phyloP scores from a whole-genome alignment of 108 stramenopile genomes.

The Pseudonitzschia multistriata region DNA sequence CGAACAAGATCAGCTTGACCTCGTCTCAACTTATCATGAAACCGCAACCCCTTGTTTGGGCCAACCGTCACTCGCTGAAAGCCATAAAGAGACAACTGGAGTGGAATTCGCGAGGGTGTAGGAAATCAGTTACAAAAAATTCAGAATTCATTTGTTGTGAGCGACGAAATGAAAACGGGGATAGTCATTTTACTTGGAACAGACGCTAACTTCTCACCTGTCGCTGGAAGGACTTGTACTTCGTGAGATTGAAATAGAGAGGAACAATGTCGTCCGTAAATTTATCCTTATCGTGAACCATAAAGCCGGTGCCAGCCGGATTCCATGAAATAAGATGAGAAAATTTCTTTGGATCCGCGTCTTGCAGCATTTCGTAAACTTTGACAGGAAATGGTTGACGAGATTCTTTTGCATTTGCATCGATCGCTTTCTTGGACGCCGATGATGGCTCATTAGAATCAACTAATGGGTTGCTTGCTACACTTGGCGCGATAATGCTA shows the following conservation, averaged over 20 bases:
- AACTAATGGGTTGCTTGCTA: background rate
- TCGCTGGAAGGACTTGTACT: slow-evolving; percentile 61
- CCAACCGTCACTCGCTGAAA: slow-evolving; percentile 33
- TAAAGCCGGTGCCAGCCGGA: slow-evolving; percentile 32
- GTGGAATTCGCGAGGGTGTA: background rate
- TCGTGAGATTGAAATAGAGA: slow-evolving; percentile 34
- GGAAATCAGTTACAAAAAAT: background rate
- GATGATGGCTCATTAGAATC: background rate
- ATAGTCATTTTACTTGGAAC: background rate
- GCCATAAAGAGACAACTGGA: slow-evolving; percentile 25
- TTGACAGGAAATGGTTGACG: slow-evolving; percentile 35
- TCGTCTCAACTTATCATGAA: slow-evolving; percentile 30
- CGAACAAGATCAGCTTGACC: slow-evolving; percentile 20
- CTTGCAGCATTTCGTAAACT: slow-evolving; percentile 42
- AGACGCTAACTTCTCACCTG: too few relatives aligned
- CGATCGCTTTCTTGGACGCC: background rate
- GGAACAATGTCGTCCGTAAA: slow-evolving; percentile 36
- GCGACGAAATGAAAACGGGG: background rate
- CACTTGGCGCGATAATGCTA: background rate
- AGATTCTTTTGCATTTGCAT: slow-evolving; percentile 18
- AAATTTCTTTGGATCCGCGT: slow-evolving; percentile 34
- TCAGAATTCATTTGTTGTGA: background rate
- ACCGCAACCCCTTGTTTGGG: slow-evolving; percentile 30
- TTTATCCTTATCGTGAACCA: slow-evolving; percentile 34
- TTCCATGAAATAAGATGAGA: slow-evolving; percentile 42